phyloP scores from a whole-genome alignment of 345 rosid genomes.

The Schrenkiella parvula region DNA sequence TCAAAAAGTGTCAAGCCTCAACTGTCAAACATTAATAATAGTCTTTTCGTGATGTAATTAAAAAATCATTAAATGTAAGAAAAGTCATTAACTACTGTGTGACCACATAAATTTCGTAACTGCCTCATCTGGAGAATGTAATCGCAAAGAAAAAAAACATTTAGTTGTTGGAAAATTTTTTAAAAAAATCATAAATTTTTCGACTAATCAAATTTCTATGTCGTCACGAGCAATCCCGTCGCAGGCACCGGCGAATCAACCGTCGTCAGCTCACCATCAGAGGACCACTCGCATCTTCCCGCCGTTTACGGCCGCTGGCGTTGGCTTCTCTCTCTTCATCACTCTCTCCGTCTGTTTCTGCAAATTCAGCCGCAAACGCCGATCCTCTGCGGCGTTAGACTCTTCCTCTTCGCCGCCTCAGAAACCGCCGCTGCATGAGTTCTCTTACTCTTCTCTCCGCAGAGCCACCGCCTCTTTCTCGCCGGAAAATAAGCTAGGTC shows the following conservation, averaged over 20 bases:
- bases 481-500: constrained; percentile 52
- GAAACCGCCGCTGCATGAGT: constrained; percentile 47
- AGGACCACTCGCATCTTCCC: constrained; percentile 22
- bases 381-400: constrained; percentile 9
- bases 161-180: background rate
- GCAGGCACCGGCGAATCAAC: constrained; percentile 9
- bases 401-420: constrained; percentile 35
- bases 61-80: constrained; percentile 10
- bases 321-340: constrained; percentile 49
- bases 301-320: constrained; percentile 34
- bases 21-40: constrained; percentile 24
- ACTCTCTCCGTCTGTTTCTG: constrained; percentile 50
- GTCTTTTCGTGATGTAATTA: constrained; percentile 18
- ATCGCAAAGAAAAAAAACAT: too few relatives aligned
- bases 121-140: constrained; percentile 2
- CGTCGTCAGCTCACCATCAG: background rate
- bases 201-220: constrained; percentile 26
- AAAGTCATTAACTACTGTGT: constrained; percentile 30
- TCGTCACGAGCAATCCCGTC: constrained; percentile 45
- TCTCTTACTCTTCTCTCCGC: constrained; percentile 55
- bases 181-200: background rate
- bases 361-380: constrained; percentile 47
- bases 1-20: background rate
- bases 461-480: constrained; percentile 59
- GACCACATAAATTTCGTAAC: constrained; percentile 21